A percentile compares a stretch with the other conserved stretches of the same genome.
Conservation (phyloP, 257 asterid species). For the Nicotiana attenuata region DNA sequence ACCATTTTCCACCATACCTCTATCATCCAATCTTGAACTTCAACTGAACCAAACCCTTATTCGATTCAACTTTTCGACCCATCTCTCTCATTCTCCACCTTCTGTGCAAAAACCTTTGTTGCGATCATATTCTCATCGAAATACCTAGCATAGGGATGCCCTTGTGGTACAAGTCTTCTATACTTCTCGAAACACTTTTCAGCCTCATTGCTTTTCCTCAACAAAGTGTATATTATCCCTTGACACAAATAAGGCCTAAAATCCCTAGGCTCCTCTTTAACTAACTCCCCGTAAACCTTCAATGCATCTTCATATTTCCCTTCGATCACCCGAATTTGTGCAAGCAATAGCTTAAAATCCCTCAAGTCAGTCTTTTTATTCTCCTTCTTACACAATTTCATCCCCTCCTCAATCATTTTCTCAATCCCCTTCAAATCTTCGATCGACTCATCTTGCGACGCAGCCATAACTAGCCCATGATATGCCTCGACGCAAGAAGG, state of each 20-base stretch:
- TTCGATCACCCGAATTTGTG: constrained; percentile 72
- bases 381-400: constrained; percentile 53
- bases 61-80: constrained; percentile 30
- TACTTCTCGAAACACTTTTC: constrained; percentile 79
- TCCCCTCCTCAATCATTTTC: constrained; percentile 45
- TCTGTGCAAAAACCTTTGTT: constrained; percentile 71
- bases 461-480: constrained; percentile 81
- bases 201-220: constrained; percentile 71
- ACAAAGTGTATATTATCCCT: constrained; percentile 74
- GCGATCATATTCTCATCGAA: constrained; percentile 90
- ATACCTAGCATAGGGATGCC: constrained; percentile 73
- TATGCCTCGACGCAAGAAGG: constrained; percentile 81
- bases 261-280: constrained; percentile 89
- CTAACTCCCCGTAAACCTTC: constrained; percentile 57
- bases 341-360: constrained; percentile 78
- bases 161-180: constrained; percentile 72
- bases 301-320: constrained; percentile 63
- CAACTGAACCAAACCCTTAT: not conserved
- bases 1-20: constrained; percentile 3
- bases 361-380: constrained; percentile 48
- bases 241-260: constrained; percentile 89
- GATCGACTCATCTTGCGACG: constrained; percentile 47
- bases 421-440: constrained; percentile 43
- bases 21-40: not conserved
- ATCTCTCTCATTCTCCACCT: constrained; percentile 60